Percentiles rank a stretch among this genome's conserved stretches.
Evolutionary conservation across 140 eudicot species (phyloP).

Genomic region (Eryngium alpinum): DNA sequence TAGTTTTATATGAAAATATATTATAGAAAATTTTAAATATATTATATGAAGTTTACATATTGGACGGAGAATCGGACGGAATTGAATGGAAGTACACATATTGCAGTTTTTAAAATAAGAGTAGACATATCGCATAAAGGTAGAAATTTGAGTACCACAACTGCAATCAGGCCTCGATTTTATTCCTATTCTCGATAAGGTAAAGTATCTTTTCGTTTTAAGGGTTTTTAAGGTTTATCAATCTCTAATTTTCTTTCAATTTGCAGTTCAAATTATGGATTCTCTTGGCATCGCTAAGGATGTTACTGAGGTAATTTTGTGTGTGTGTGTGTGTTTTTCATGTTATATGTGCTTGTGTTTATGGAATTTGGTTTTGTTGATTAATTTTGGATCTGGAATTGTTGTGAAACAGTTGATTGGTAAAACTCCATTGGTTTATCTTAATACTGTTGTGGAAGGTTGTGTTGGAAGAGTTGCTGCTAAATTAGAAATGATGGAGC

Average conservation of each 20-base stretch:
- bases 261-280: slow-evolving; percentile 29
- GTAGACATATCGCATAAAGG: no score
- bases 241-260: background rate
- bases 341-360: background rate
- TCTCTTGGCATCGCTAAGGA: slow-evolving; percentile 57
- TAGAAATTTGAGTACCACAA: no score
- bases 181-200: no score
- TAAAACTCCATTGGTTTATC: slow-evolving; percentile 67
- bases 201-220: no score
- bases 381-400: slow-evolving; percentile 1
- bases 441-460: slow-evolving; percentile 67
- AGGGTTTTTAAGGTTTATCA: no score
- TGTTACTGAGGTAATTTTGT: slow-evolving; percentile 55
- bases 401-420: slow-evolving; percentile 59
- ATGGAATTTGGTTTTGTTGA: background rate
- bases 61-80: no score
- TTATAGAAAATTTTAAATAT: no score
- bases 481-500: slow-evolving; percentile 70
- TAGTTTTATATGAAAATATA: no score
- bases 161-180: no score
- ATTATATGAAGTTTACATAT: no score
- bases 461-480: slow-evolving; percentile 64
- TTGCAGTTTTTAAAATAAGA: no score
- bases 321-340: background rate
- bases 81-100: no score